Conservation (phyloP, 2,329 filamentous ascomycete species). For the Teratosphaeria zuluensis region DNA sequence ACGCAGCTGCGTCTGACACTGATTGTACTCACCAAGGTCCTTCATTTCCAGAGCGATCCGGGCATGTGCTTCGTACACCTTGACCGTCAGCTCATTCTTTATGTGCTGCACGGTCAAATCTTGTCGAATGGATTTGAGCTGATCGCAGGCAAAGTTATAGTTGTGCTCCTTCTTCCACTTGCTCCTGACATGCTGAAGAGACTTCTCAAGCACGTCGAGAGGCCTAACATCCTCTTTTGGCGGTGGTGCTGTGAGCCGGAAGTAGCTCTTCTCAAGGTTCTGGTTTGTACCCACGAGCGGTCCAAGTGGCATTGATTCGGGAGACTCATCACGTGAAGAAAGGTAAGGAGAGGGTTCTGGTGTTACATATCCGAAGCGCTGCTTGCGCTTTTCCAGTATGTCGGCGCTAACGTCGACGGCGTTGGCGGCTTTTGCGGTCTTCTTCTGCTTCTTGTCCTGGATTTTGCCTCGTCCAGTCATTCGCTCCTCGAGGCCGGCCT, state of each 20-base stretch:
- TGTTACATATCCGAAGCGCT: slow-evolving; percentile 56
- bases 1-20: slow-evolving; percentile 96
- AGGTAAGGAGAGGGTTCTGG: slow-evolving; percentile 43
- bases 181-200: slow-evolving; percentile 78
- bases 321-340: slow-evolving; percentile 38
- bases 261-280: slow-evolving; percentile 82
- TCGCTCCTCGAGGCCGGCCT: slow-evolving; percentile 60
- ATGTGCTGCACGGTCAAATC: slow-evolving; percentile 97
- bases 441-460: slow-evolving; percentile 34
- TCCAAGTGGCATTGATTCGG: slow-evolving; percentile 35
- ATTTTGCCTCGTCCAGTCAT: slow-evolving; percentile 52
- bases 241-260: slow-evolving; percentile 83
- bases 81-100: slow-evolving; percentile 91
- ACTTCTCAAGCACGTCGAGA: slow-evolving; percentile 66
- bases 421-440: slow-evolving; percentile 30
- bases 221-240: slow-evolving; percentile 84
- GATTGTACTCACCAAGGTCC: slow-evolving; percentile 99
- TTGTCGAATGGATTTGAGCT: slow-evolving; percentile 97
- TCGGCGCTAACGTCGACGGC: slow-evolving; percentile 51
- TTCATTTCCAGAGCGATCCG: slow-evolving; percentile 96
- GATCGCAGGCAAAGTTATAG: slow-evolving; percentile 96
- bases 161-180: slow-evolving; percentile 93
- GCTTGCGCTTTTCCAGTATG: slow-evolving; percentile 77
- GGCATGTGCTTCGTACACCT: slow-evolving; percentile 94
- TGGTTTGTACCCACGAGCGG: slow-evolving; percentile 82